Evolutionary conservation across 768 basidiomycete species (phyloP), one percentile per base, ranked within the genome.

Genomic region (Ephemerocybe angulata): DNA sequence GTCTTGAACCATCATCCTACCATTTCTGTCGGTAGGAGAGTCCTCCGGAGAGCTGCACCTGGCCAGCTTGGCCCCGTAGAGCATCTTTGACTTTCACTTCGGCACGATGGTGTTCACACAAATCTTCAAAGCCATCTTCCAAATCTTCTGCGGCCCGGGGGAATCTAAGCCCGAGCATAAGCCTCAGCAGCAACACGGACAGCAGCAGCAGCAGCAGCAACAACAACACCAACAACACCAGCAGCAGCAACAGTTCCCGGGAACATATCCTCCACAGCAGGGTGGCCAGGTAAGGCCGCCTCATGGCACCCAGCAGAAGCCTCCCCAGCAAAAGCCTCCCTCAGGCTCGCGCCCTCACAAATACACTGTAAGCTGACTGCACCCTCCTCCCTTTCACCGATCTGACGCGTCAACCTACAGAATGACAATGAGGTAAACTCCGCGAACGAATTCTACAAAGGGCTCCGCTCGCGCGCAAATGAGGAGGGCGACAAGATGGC

Each of bases 401-500:
- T 37, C 21, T 42, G 8, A n/a, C 33, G 17, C 33, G 33, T 35
- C 8, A 21, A 2, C 2, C 5, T 44, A 22, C 37, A 80, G 81
- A 79, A 85, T 61, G 72, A 70, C 56, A 83, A 84, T 61, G 79
- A 82, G 61, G 57, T 76, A 46, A 90, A 92, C 66, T 84, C 87
- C 61, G 76, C 80, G 58, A 82, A 93, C 63, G 76, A 79, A 13
- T 74, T 87, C 58, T 97, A 96, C 64, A 67, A 72, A 48, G 71
- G 75, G 28, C 77, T 97, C 22, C 83, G 96, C 21, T 82, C 83
- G 52, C 78, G 81, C 55, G 96, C 96, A 1, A 86, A 84, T 52
- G 76, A 80, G 49, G 88, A 90, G 60, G 92, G 91, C 2, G 89
- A 93, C 63, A 62, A 76, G 64, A 94, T 93, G 91, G 84, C 79